phyloP scores from a whole-genome alignment of 139 green algal species.

The Astrephomene gubernaculifera region DNA sequence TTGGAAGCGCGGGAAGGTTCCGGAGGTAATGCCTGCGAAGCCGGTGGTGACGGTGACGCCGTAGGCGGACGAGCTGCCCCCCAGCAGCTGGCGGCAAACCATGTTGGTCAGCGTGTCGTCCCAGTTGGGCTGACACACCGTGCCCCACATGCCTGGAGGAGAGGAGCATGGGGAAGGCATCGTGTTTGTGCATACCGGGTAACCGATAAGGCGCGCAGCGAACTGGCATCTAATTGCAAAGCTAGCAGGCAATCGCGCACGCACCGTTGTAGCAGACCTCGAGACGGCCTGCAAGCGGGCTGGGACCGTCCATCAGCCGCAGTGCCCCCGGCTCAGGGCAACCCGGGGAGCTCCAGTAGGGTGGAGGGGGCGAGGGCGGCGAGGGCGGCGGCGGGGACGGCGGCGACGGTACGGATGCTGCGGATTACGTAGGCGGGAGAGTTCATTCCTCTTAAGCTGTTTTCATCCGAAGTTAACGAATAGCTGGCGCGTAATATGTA shows the following conservation, averaged over 20 bases:
- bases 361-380: background rate
- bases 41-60: background rate
- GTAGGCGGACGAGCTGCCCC: background rate
- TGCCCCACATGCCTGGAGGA: conserved; percentile 10
- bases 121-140: background rate
- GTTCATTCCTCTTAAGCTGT: too few relatives aligned
- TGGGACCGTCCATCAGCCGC: conserved; percentile 3
- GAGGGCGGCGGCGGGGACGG: background rate
- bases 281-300: background rate
- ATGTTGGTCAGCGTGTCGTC: background rate
- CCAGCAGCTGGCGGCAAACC: background rate
- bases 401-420: too few relatives aligned
- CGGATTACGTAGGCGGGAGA: too few relatives aligned
- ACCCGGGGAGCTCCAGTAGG: background rate
- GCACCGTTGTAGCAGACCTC: conserved; percentile 30
- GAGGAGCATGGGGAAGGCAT: too few relatives aligned
- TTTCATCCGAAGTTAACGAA: too few relatives aligned
- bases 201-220: background rate
- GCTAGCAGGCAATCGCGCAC: background rate
- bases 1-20: background rate
- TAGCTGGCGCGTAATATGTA: too few relatives aligned
- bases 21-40: background rate
- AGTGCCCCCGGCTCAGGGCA: background rate
- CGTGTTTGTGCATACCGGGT: background rate
- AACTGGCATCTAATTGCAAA: too few relatives aligned